Percentiles rank a stretch among this genome's conserved stretches.
Evolutionary conservation across 2,329 filamentous ascomycete genomes (phyloP).

Genomic region (Fusarium ramigenum): DNA sequence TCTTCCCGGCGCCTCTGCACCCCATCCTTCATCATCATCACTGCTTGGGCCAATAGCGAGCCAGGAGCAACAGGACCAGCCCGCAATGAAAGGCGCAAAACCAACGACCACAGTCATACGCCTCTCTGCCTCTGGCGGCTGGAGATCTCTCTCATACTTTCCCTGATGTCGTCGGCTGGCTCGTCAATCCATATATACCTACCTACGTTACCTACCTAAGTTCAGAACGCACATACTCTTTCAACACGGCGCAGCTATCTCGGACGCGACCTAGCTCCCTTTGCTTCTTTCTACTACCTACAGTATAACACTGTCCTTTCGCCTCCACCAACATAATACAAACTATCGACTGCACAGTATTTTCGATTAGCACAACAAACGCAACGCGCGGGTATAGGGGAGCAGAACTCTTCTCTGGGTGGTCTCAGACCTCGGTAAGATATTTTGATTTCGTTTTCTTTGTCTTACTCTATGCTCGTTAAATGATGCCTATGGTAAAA

Average conservation of each 20-base stretch:
- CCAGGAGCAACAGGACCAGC: slow-evolving; percentile 9
- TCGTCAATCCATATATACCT: neutral
- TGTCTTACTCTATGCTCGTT: slow-evolving; percentile 18
- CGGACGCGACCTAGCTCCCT: neutral
- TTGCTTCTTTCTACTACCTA: neutral
- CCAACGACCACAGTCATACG: slow-evolving; percentile 9
- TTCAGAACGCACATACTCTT: neutral
- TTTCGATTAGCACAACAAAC: neutral
- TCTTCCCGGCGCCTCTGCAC: neutral
- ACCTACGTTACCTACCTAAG: neutral
- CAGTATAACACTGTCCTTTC: neutral
- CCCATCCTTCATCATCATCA: slow-evolving; percentile 8
- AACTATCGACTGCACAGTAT: neutral
- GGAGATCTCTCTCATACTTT: slow-evolving; percentile 18
- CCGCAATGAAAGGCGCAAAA: slow-evolving; percentile 19
- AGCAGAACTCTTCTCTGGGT: neutral
- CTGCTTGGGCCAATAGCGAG: slow-evolving; percentile 35
- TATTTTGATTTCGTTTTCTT: neutral
- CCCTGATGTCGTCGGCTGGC: neutral
- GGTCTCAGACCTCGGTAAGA: slow-evolving; percentile 28
- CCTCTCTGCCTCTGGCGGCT: slow-evolving; percentile 30
- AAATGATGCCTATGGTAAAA: slow-evolving; percentile 73
- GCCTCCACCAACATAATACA: neutral
- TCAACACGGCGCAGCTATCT: neutral
- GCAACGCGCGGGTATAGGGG: neutral